Conservation (phyloP, 441 rosid genomes). For the Raphanus hybrid region DNA sequence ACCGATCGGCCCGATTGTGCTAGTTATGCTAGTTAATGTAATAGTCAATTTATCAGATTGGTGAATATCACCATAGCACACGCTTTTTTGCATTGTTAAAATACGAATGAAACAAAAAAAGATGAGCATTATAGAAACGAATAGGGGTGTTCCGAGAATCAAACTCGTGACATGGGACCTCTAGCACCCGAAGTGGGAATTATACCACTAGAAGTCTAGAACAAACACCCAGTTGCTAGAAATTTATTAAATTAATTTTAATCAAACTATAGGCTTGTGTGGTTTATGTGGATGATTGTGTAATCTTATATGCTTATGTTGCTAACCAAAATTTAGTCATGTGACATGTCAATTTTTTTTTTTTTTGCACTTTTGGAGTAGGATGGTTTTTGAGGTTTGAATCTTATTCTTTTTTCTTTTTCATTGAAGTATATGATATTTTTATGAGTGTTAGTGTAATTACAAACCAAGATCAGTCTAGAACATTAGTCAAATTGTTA, state of each 20-base stretch:
- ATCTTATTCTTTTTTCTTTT: background rate
- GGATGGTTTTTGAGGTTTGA: background rate
- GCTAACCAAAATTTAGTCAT: background rate
- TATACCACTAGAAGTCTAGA: constrained; percentile 46
- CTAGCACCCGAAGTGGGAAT: constrained; percentile 71
- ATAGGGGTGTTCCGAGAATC: constrained; percentile 68
- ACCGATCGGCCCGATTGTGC: too few species aligned
- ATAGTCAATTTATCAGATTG: too few species aligned
- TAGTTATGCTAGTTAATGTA: too few species aligned
- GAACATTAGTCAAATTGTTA: background rate
- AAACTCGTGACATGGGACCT: constrained; percentile 60
- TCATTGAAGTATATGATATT: background rate
- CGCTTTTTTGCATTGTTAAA: background rate
- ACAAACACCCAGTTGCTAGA: constrained; percentile 50
- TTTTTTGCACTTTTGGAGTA: background rate
- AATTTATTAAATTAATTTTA: background rate
- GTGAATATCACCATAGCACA: background rate
- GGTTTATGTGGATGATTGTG: constrained; percentile 1
- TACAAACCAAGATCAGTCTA: background rate
- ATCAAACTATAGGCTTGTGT: background rate
- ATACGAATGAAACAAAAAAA: background rate
- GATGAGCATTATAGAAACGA: background rate
- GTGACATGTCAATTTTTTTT: background rate
- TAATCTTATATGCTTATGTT: background rate
- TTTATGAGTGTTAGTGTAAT: background rate